Conservation (phyloP, 169 alveolate species). For the Eimeria sp. region DNA sequence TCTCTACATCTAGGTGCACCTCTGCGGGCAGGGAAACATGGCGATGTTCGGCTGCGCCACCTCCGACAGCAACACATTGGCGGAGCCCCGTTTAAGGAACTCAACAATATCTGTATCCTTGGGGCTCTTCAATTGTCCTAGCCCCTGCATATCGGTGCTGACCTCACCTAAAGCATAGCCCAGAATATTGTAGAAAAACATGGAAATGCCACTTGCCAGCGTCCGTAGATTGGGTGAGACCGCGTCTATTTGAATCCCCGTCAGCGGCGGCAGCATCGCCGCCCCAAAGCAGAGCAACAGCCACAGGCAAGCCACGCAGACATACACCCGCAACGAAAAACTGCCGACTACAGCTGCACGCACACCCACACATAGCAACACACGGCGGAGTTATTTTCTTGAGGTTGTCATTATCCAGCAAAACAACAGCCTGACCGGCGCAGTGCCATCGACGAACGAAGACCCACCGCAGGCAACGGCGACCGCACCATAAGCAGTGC, state of each 20-base stretch:
- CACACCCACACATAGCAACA: conserved; percentile 1
- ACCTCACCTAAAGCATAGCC: conserved; percentile 78
- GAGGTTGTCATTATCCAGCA: not conserved
- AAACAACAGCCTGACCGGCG: not conserved
- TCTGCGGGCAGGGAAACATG: not conserved
- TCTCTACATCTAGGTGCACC: not conserved
- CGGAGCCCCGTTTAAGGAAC: not conserved
- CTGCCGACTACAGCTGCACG: conserved; percentile 74
- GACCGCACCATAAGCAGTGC: conserved; percentile 72
- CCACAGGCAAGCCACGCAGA: conserved; percentile 71
- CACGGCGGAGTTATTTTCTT: not conserved
- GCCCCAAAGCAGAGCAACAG: conserved; percentile 78
- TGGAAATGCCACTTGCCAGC: conserved; percentile 78
- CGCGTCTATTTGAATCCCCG: conserved; percentile 74
- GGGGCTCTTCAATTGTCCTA: not conserved
- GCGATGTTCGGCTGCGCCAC: not conserved
- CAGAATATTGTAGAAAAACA: conserved; percentile 79
- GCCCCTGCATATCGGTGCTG: not conserved
- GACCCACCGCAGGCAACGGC: conserved; percentile 71
- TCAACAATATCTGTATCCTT: not conserved
- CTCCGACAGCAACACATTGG: not conserved
- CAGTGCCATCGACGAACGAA: not conserved
- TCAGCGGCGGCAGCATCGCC: conserved; percentile 80
- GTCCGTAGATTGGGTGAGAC: conserved; percentile 78
- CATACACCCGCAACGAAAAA: not conserved